Evolutionary conservation across 139 green algal species (phyloP).

Genomic region (Picochlorum sp.): DNA sequence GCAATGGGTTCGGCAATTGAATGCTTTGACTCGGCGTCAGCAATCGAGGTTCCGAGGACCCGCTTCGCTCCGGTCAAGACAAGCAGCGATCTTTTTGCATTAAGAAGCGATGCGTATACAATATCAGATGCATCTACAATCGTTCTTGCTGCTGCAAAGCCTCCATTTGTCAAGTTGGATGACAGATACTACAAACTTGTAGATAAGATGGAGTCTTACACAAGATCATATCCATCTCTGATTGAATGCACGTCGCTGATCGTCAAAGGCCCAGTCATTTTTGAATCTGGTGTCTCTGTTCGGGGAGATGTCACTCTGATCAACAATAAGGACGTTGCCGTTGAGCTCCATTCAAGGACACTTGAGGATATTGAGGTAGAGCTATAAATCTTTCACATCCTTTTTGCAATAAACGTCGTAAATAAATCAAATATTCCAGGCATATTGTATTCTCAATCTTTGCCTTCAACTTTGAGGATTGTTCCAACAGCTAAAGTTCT

Average conservation of each 20-base stretch:
- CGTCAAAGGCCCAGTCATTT: conserved; percentile 62
- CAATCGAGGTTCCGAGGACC: conserved; percentile 73
- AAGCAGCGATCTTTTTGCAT: conserved; percentile 77
- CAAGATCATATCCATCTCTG: conserved; percentile 39
- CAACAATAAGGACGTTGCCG: conserved; percentile 2
- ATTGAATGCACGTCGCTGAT: conserved; percentile 40
- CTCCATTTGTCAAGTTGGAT: conserved; percentile 49
- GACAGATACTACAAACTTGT: conserved; percentile 58
- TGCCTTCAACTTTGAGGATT: conserved; percentile 36
- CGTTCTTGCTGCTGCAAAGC: conserved; percentile 22
- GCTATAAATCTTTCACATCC: neutral
- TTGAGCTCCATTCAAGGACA: neutral
- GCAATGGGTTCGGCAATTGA: conserved; percentile 86
- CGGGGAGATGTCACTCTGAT: conserved; percentile 41
- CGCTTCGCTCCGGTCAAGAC: conserved; percentile 94
- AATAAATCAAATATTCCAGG: neutral
- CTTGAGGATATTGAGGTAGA: neutral
- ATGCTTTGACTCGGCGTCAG: conserved; percentile 73
- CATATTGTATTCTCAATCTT: neutral
- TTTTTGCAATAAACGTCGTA: neutral
- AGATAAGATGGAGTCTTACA: conserved; percentile 63
- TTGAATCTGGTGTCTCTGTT: conserved; percentile 33
- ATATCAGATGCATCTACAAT: conserved; percentile 60
- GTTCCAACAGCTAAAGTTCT: conserved; percentile 82
- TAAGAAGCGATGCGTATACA: conserved; percentile 48